These are phyloP conservation scores for Amanita muscaria DNA, from an alignment of 768 basidiomycete genomes.

Conservation along the genomic window DNA sequence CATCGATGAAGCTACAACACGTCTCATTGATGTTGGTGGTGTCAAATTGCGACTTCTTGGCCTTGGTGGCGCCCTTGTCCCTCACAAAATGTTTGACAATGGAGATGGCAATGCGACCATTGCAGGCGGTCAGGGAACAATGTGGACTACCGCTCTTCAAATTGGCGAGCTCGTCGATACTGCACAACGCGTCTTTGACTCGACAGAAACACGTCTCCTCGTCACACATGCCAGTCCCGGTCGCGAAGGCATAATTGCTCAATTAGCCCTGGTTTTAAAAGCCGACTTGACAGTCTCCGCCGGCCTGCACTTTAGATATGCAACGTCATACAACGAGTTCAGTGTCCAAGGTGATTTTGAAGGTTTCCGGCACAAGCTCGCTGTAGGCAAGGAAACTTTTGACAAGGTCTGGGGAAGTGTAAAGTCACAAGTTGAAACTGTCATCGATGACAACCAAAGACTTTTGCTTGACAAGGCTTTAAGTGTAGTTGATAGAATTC, in stretches of 20 bases:
- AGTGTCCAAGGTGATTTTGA: conserved; percentile 87
- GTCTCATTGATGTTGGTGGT: conserved; percentile 85
- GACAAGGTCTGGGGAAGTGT: conserved; percentile 94
- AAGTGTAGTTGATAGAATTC: conserved; percentile 74
- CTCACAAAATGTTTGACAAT: conserved; percentile 92
- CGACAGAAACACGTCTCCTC: conserved; percentile 87
- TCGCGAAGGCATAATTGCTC: conserved; percentile 85
- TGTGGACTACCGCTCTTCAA: conserved; percentile 98
- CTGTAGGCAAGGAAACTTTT: conserved; percentile 71
- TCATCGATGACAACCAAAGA: conserved; percentile 86
- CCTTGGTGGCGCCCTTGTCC: conserved; percentile 89
- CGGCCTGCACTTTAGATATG: conserved; percentile 96
- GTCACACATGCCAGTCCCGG: conserved; percentile 90
- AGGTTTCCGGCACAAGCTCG: conserved; percentile 74
- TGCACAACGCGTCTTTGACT: conserved; percentile 88
- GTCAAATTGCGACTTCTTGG: conserved; percentile 92
- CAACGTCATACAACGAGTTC: conserved; percentile 94
- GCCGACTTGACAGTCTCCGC: conserved; percentile 92
- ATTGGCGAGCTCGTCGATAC: conserved; percentile 98
- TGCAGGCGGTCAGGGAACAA: conserved; percentile 94
- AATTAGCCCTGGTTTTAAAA: conserved; percentile 84
- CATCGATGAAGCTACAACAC: conserved; percentile 93
- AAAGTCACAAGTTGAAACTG: conserved; percentile 81
- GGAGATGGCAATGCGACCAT: conserved; percentile 95
- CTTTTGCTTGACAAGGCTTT: conserved; percentile 85